Base-by-base conservation (phyloP, 2,329 filamentous ascomycete genomes). In the Pyricularia sp. region DNA sequence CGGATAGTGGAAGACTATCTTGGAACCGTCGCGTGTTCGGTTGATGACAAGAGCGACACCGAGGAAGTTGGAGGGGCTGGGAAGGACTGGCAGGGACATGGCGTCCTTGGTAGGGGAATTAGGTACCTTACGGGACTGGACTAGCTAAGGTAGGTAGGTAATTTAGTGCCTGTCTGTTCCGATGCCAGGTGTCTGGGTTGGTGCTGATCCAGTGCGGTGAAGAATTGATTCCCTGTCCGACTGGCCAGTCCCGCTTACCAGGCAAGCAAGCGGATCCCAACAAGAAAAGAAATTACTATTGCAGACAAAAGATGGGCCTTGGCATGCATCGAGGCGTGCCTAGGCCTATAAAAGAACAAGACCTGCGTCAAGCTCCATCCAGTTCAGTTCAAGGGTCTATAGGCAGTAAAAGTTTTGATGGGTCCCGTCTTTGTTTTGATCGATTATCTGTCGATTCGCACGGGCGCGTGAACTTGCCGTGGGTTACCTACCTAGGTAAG, bases 1-100 rank as follows among this genome's bases (percentile, higher is more conserved):
- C n/a, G 93, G 93, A 75, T 95, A 95, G 78, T 97, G 92, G 78
- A 94, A 97, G 74, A 95, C 90, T 74, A 95, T 90, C 72, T 89
- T 88, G 31, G 93, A 91, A 20, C 93, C 92, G 73, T 92, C 90
- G 72, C 90, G 88, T 42, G 91, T 92, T 72, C 91, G 86, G 74
- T 88, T 88, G 74, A 92, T 88, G 72, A 93, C 87, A 58, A 94
- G 85, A 67, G 92, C 87, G 69, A 94, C 87, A 61, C 89, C 91
- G 67, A 94, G 78, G 72, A 88, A 84, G 75, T 87, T 88, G 72
- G 84, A 82, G 50, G 79, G 76, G 75, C 81, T 85, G 69, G 86
- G 82, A 7, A 84, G 78, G 25, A 82, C 76, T 25, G 82, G 81
- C 68, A 81, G 80, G 36, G 84, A 79, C 83, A 86, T 86, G 33